Evolutionary conservation across 2,329 filamentous ascomycete genomes (phyloP), one percentile per base, ranked within the genome.

Genomic region (Colletotrichum kahawae): DNA sequence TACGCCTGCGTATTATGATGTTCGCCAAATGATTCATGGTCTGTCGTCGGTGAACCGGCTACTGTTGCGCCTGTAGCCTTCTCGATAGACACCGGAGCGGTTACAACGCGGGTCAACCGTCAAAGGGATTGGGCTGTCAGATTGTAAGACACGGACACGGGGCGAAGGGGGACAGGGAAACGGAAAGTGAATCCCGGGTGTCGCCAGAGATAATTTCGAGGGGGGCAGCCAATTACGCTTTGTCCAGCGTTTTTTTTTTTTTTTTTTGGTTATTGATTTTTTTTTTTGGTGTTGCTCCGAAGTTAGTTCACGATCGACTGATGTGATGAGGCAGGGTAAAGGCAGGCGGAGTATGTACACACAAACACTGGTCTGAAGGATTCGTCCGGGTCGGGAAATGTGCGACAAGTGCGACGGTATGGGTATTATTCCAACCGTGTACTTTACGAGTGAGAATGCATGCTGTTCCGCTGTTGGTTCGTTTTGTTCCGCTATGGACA

Each of bases 1-100:
- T 67, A 34, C 36, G 60, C n/a, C 57, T 36, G 57, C 8, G 33
- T 68, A 68, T 60, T 64, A 27, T 72, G 69, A 75, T 75, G 48
- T 65, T 29, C 43, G 43, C 3, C 14, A 59, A 24, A 24, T 63
- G 62, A 71, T 33, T 62, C 68, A 67, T 57, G 68, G 36, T 38
- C 33, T 14, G 57, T 60, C 14, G 27, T 38, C 24, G 27, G 10
- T 24, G 24, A 36, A 51, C 24, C 38, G 29, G 33, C 29, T 51
- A n/a, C 13, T 48, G 18, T 9, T 43, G 38, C 4, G 10, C 43
- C 4, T 48, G 43, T 21, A n/a, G 43, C 43, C 43, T 48, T 27
- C 16, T 27, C 16, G 13, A 67, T 56, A 67, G 64, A 36, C 48
- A 69, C 67, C 64, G 31, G 27, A 27, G 33, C 56, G 54, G 66